phyloP scores from a whole-genome alignment of 495 filamentous ascomycete species.

The Podospora pseudoanserina region DNA sequence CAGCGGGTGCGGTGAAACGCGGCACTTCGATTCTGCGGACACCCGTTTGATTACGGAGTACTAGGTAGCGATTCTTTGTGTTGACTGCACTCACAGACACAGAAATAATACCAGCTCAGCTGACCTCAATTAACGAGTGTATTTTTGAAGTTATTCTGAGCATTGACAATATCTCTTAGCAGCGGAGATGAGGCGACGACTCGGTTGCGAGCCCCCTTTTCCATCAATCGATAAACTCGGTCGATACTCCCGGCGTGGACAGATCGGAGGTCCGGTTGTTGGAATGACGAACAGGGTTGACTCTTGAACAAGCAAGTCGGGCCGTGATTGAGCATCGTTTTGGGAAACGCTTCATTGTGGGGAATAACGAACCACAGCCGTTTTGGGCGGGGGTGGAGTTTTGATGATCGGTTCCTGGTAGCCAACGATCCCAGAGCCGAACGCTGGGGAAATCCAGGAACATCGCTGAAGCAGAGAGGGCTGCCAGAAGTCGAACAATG shows the following conservation, averaged over 20 bases:
- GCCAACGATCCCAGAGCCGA: conserved; percentile 5
- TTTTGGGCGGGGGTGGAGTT: not conserved
- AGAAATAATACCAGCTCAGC: conserved; percentile 1
- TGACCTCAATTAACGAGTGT: not conserved
- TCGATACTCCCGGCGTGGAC: not conserved
- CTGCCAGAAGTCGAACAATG: not conserved
- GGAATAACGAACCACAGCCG: conserved; percentile 3
- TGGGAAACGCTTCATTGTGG: conserved; percentile 13
- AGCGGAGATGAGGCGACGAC: not conserved
- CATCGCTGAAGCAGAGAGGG: conserved; percentile 9
- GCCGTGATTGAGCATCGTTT: conserved; percentile 2
- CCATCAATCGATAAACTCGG: not conserved
- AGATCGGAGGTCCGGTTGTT: not conserved
- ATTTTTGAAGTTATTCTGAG: not conserved
- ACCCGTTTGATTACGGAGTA: not conserved
- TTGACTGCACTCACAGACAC: not conserved
- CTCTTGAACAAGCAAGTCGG: conserved; percentile 10
- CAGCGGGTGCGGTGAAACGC: conserved; percentile 10
- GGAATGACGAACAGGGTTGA: not conserved
- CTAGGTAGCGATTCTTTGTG: not conserved
- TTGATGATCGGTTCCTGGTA: not conserved
- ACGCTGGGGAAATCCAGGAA: conserved; percentile 4
- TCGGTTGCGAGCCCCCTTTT: not conserved
- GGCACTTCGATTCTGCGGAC: conserved; percentile 3
- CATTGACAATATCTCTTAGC: not conserved